Evolutionary conservation across 306 rosid species (phyloP), one percentile per base, ranked within the genome.

Genomic region (Medicago ruthenica): DNA sequence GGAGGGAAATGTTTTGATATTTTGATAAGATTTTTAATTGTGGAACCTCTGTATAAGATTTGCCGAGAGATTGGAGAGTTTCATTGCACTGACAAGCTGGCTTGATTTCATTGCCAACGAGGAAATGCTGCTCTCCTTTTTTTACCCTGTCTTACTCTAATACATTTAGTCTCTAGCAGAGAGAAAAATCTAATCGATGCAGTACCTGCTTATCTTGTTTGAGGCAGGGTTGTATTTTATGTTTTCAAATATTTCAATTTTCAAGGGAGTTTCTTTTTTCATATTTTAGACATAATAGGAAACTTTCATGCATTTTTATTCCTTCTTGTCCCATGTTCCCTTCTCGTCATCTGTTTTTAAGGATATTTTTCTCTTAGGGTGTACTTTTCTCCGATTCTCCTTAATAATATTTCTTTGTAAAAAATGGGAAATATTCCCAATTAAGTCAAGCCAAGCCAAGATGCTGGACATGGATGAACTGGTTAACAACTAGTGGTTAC

Each of bases 261-360:
- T 44, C 70, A 68, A 57, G 27, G 70, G 71, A 27, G 70, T 59
- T 69, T 77, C 42, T 3, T 48, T 61, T 77, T 64, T 79, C 22
- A 63, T 62, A 12, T 51, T 34, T 36, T 40, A 48, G 36, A 60
- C 60, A 59, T 17, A 55, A 5, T 70, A 13, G 57, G 71, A 11
- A 39, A 68, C 68, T 3, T 63, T 72, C n/a, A 51, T 70, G 65
- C 36, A 17, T 71, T 62, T 15, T 50, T 51, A 21, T 71, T 71
- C 67, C 76, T 50, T 79, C 59, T 40, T 54, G 47, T 42, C 27
- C 16, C 27, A 9, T 18, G 27, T 18, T 36, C 61, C 44, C 76
- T 62, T 79, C 58, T 40, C 40, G 20, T 62, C 48, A 53, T 79
- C 9, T 50, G n/a, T 71, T 78, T 61, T 37, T 9, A 44, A 8